phyloP scores from a whole-genome alignment of 2,329 filamentous ascomycete species.

The Ampelomyces quisqualis region DNA sequence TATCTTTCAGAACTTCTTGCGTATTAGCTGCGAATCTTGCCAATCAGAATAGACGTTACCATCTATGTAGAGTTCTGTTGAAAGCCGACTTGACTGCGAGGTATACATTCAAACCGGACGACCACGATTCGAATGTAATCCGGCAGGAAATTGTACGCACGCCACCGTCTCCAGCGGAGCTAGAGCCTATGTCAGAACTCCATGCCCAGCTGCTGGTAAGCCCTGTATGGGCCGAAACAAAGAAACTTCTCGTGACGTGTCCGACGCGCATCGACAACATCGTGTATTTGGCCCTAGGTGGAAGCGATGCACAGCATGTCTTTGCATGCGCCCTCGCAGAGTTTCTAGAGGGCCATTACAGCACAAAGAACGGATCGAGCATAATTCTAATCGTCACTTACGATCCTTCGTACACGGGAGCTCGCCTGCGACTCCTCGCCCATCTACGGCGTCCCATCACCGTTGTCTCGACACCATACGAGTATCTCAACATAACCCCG shows the following conservation, averaged over 20 bases:
- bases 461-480: constrained; percentile 8
- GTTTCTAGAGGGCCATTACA: background rate
- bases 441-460: constrained; percentile 4
- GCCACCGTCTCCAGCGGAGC: too few species aligned
- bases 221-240: background rate
- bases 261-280: constrained; percentile 8
- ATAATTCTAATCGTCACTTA: constrained; percentile 5
- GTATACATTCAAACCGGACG: too few species aligned
- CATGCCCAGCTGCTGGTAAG: background rate
- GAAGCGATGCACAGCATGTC: background rate
- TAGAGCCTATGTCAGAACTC: background rate
- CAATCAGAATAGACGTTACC: too few species aligned
- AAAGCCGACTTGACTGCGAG: too few species aligned
- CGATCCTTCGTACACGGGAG: constrained; percentile 1
- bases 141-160: too few species aligned
- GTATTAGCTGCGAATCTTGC: too few species aligned
- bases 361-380: background rate
- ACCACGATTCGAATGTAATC: too few species aligned
- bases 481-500: constrained; percentile 8
- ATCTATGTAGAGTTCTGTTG: too few species aligned
- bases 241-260: background rate
- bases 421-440: background rate
- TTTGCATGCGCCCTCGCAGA: constrained; percentile 2
- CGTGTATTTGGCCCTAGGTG: constrained; percentile 7
- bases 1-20: too few species aligned